Base-by-base conservation (phyloP, 2,329 filamentous ascomycete genomes). In the Chaetomium globosum region DNA sequence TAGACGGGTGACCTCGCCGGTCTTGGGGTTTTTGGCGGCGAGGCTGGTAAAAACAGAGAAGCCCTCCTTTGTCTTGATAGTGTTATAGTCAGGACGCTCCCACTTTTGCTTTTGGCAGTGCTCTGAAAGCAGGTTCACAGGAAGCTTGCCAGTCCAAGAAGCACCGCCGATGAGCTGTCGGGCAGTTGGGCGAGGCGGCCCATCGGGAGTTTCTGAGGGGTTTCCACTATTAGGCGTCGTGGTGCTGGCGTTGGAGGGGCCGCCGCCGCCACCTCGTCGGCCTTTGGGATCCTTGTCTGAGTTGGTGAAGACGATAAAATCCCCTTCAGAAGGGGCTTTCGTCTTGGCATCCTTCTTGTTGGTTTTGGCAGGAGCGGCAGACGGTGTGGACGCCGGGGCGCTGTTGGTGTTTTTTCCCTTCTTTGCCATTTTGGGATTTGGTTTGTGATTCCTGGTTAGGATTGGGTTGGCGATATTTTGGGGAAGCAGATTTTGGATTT, bases 141-240 rank as follows among this genome's bases (percentile, higher is more conserved):
- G 95, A 36, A 99, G 81, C 77, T 99, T 99, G 49, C 95, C 95
- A 0, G 95, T 99, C 95, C 95, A 99, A 71, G 93, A 97, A 65
- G 92, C 87, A 57, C 95, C 95, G 51, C 93, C 95, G 74, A 99
- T 96, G 70, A 99, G 81, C 71, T 96, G 92, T 77, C 89, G 89
- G 53, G 85, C 84, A 1, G 87, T 88, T 16, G 85, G 87, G 71
- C 87, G 86, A 0, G 84, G 84, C 3, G 83, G 83, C 0, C 78
- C 82, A 2, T 69, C 67, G 31, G 65, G 65, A 73, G 31, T 60
- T 21, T 61, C 62, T 36, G 59, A 26, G 13, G 59, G 26, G 31
- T 60, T 64, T 54, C 4, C 39, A 16, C n/a, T 43, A n/a, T n/a
- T 43, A 43, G 39, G 39, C 3, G 48, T 49, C 28, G 33, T 56